Conservation (phyloP, 2,329 filamentous ascomycete genomes). For the Drechslerella coelobrocha region DNA sequence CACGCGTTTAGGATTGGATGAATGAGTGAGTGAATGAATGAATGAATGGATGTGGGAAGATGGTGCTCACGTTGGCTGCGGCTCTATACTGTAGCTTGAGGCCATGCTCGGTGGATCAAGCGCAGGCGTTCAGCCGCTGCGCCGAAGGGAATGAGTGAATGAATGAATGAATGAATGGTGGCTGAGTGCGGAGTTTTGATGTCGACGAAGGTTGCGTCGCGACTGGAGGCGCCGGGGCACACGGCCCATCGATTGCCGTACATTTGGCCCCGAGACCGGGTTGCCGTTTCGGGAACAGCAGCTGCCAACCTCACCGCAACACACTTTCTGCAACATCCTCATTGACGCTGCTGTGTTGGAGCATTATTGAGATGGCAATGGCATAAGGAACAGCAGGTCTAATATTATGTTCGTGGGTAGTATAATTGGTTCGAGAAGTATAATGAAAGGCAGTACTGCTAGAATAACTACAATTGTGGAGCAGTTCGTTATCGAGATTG, state of each 20-base stretch:
- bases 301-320: conserved; percentile 40
- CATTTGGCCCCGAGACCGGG: not conserved
- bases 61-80: conserved; percentile 34
- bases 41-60: not conserved
- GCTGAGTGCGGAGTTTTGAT: too few relatives aligned
- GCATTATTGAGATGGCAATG: not conserved
- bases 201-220: not conserved
- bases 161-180: too few relatives aligned
- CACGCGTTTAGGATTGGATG: conserved; percentile 1
- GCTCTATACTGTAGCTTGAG: conserved; percentile 47
- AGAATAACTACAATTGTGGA: too few relatives aligned
- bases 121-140: not conserved
- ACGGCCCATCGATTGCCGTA: too few relatives aligned
- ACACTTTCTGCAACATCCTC: conserved; percentile 21
- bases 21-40: too few relatives aligned
- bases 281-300: conserved; percentile 31
- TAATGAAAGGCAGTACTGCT: too few relatives aligned
- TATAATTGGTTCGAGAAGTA: too few relatives aligned
- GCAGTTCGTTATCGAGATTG: too few relatives aligned
- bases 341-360: not conserved
- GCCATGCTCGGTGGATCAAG: conserved; percentile 25
- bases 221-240: not conserved
- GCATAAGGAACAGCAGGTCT: too few relatives aligned
- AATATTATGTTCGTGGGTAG: too few relatives aligned
- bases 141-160: too few relatives aligned